Conservation (phyloP, 2,329 filamentous ascomycete species). For the Trichophyton rubrum region DNA sequence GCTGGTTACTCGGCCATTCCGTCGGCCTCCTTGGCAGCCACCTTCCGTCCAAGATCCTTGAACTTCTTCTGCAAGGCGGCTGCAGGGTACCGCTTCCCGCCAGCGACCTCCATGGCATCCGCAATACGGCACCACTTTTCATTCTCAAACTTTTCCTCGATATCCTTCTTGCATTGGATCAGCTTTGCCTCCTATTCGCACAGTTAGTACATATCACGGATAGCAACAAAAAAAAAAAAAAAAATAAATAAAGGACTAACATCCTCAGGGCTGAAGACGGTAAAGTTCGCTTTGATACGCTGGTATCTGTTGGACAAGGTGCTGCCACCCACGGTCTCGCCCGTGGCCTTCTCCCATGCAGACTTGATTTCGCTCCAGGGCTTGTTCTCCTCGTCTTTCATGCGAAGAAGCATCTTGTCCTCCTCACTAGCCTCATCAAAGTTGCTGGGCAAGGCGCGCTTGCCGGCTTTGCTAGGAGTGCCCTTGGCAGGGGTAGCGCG, state of each 20-base stretch:
- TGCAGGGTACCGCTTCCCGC: conserved; percentile 24
- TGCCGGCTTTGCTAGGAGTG: conserved; percentile 7
- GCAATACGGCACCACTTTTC: conserved; percentile 31
- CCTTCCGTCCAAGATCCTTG: conserved; percentile 27
- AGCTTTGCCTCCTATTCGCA: conserved; percentile 19
- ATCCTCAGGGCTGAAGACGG: conserved; percentile 25
- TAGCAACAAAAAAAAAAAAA: neutral
- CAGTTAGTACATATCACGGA: neutral
- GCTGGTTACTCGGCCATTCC: neutral
- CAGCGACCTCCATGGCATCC: conserved; percentile 19
- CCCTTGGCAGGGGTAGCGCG: neutral
- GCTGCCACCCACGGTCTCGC: conserved; percentile 21
- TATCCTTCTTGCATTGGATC: conserved; percentile 26
- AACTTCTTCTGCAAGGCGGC: conserved; percentile 28
- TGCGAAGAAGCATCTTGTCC: conserved; percentile 20
- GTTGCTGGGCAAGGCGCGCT: conserved; percentile 18
- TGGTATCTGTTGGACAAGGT: conserved; percentile 30
- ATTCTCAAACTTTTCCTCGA: conserved; percentile 29
- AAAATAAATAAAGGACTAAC: conserved; percentile 15
- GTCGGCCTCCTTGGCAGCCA: neutral
- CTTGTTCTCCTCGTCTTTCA: conserved; percentile 19
- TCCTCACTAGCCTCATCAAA: conserved; percentile 14
- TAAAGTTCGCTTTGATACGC: conserved; percentile 30
- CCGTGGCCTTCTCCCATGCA: conserved; percentile 19
- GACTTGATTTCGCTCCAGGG: conserved; percentile 20